Base-by-base conservation (phyloP, 495 filamentous ascomycete species). In the Venustampulla echinocandica region DNA sequence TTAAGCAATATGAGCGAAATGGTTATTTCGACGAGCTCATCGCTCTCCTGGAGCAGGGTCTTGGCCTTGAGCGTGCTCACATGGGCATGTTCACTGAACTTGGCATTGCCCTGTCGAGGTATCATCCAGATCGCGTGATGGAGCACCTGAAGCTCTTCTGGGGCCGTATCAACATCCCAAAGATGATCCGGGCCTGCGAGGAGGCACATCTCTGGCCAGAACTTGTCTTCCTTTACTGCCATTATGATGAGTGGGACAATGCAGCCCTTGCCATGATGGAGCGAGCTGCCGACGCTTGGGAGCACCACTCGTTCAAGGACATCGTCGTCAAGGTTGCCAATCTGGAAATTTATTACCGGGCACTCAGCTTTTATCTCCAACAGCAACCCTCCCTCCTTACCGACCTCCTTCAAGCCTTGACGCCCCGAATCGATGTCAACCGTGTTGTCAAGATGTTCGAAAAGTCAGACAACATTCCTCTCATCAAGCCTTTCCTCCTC, bases 231-330 rank as follows among this genome's bases (percentile, higher is more conserved):
- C 73, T 96, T 54, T 99, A 99, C 71, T 89, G 86, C 68, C 93
- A 99, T 68, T 97, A 97, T 61, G 93, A 99, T 55, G 93, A 99
- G 63, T 97, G 85, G 71, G 93, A 99, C 68, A 99, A 99, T 61
- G 92, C 93, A 20, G 92, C 92, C 18, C 76, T 99, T 46, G 89
- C 93, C 25, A 96, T 99, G 77, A 99, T 99, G 88, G 93, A 99
- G 75, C 87, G 92, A 56, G 86, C 93, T 27, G 83, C 94, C 42
- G 90, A 97, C 68, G 86, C 93, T 2, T 99, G 93, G 93, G 93
- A 99, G 66, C 93, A 99, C 69, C 92, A 97, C 67, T 93, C 90
- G 22, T 97, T 99, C 82, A 97, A 97, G 78, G 93, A 97, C 64
- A 96, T 95, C 50, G 75, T 95, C 47, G 81, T 95, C 69, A 97